phyloP scores from a whole-genome alignment of 1,284 basidiomycete genomes.

The Abortiporus biennis region DNA sequence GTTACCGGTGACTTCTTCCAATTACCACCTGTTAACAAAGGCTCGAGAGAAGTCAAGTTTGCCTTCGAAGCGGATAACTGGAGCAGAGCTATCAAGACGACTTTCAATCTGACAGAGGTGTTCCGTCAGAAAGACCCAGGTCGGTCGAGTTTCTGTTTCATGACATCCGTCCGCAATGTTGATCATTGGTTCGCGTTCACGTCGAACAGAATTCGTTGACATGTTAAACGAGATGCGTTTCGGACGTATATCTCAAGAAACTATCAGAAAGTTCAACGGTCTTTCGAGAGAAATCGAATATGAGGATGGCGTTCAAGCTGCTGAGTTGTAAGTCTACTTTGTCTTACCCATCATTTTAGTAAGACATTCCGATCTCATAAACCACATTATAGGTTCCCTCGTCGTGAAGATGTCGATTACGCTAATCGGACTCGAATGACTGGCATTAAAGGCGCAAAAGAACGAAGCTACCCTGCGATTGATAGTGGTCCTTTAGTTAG shows the following conservation, averaged over 20 bases:
- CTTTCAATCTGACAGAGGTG: slow-evolving; percentile 57
- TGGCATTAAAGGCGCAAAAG: slow-evolving; percentile 22
- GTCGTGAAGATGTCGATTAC: slow-evolving; percentile 79
- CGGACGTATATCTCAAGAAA: slow-evolving; percentile 54
- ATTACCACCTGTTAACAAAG: slow-evolving; percentile 79
- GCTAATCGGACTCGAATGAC: slow-evolving; percentile 67
- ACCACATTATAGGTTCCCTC: slow-evolving; percentile 39
- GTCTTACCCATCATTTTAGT: not conserved
- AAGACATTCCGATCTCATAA: slow-evolving; percentile 27
- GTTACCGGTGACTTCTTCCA: slow-evolving; percentile 93
- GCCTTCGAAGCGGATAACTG: slow-evolving; percentile 84
- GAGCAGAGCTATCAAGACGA: slow-evolving; percentile 49
- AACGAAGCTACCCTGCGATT: slow-evolving; percentile 31
- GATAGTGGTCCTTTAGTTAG: slow-evolving; percentile 45
- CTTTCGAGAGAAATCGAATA: slow-evolving; percentile 58
- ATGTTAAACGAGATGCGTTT: slow-evolving; percentile 94
- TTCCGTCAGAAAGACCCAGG: slow-evolving; percentile 65
- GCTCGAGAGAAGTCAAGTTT: slow-evolving; percentile 45
- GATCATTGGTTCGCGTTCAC: not conserved
- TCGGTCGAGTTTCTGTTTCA: slow-evolving; percentile 19
- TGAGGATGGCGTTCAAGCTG: slow-evolving; percentile 71
- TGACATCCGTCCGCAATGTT: not conserved
- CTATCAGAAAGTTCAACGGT: slow-evolving; percentile 54
- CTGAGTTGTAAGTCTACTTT: slow-evolving; percentile 58
- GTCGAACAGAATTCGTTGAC: slow-evolving; percentile 65